A percentile compares a stretch with the other conserved stretches of the same genome.
phyloP scores from a whole-genome alignment of 345 rosid genomes.

The Psidium guajava region DNA sequence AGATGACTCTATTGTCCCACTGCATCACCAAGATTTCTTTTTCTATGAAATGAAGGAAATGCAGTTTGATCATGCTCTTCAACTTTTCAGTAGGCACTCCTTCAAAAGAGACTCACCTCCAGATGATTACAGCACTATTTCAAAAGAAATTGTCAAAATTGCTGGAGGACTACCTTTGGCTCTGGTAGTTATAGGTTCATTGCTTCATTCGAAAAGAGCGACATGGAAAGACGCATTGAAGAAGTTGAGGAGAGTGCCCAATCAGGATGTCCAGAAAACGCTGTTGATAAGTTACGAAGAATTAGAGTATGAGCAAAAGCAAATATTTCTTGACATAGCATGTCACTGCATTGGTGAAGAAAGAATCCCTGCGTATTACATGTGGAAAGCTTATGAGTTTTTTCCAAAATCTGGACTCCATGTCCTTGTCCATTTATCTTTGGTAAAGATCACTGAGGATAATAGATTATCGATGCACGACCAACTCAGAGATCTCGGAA shows the following conservation, averaged over 20 bases:
- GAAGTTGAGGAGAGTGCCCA: background rate
- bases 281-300: background rate
- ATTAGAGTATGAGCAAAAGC: accelerated
- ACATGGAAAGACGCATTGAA: background rate
- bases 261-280: background rate
- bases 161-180: background rate
- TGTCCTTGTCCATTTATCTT: background rate
- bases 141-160: background rate
- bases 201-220: accelerated
- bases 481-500: background rate
- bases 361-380: background rate
- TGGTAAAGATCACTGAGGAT: background rate
- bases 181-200: background rate
- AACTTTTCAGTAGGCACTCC: background rate
- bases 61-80: background rate
- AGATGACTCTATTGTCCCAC: too few species aligned
- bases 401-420: accelerated
- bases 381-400: background rate
- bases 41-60: too few species aligned
- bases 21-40: too few species aligned
- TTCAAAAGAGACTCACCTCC: background rate
- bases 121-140: accelerated
- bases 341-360: background rate
- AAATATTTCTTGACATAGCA: background rate
- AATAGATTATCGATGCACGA: background rate